These are phyloP conservation scores for Hymenochaete sp. DNA, from an alignment of 1,284 basidiomycete genomes.

Conservation along the genomic window DNA sequence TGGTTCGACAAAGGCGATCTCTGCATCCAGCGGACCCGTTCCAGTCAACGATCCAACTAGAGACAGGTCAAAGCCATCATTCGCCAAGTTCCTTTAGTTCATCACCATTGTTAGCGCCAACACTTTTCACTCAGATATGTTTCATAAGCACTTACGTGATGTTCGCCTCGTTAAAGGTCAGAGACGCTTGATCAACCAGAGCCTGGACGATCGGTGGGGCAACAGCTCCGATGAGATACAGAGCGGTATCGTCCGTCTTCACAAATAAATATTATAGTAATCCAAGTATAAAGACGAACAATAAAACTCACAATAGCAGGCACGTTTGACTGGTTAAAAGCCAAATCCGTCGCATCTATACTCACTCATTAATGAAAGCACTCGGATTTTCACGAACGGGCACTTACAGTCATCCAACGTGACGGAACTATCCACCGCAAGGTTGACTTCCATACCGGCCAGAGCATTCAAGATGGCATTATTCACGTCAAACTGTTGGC, in stretches of 20 bases:
- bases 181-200: constrained; percentile 50
- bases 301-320: constrained; percentile 42
- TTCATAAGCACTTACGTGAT: constrained; percentile 42
- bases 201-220: constrained; percentile 59
- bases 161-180: constrained; percentile 53
- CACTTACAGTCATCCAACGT: constrained; percentile 53
- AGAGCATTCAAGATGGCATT: constrained; percentile 58
- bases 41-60: constrained; percentile 52
- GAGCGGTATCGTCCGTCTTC: constrained; percentile 53
- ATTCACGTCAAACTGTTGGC: constrained; percentile 52
- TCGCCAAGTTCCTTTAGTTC: constrained; percentile 37
- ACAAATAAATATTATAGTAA: constrained; percentile 6
- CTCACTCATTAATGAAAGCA: constrained; percentile 1
- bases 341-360: constrained; percentile 47
- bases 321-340: constrained; percentile 57
- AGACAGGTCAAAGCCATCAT: constrained; percentile 54
- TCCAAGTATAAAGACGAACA: background rate
- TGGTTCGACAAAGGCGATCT: constrained; percentile 53
- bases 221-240: constrained; percentile 64
- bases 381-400: background rate
- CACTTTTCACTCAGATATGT: constrained; percentile 16
- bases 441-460: constrained; percentile 48
- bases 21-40: constrained; percentile 56
- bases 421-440: constrained; percentile 40
- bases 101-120: constrained; percentile 5